A percentile compares a stretch with the other conserved stretches of the same genome.
Conservation (phyloP, 2,329 filamentous ascomycete species). For the Exophiala viscosa region DNA sequence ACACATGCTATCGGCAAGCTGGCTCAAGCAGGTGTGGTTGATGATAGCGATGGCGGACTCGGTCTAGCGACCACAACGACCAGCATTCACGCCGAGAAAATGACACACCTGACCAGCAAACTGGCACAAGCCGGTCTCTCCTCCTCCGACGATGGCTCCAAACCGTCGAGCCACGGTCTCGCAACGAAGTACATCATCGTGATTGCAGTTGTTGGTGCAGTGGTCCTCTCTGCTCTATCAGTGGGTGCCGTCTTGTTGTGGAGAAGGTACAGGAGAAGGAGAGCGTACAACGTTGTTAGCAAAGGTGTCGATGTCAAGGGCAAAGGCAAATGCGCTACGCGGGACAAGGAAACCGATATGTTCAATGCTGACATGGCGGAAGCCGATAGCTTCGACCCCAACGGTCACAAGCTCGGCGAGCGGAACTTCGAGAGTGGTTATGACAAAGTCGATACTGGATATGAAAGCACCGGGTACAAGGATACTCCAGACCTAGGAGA, state of each 20-base stretch:
- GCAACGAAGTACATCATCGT: constrained; percentile 20
- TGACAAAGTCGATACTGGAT: constrained; percentile 19
- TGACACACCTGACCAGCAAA: constrained; percentile 15
- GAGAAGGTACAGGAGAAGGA: constrained; percentile 18
- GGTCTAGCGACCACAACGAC: constrained; percentile 4
- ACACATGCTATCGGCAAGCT: constrained; percentile 16
- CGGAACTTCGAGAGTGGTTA: constrained; percentile 21
- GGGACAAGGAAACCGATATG: constrained; percentile 18
- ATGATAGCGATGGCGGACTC: constrained; percentile 5
- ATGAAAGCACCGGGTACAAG: constrained; percentile 16
- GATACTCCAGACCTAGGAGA: constrained; percentile 1
- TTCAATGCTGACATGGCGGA: constrained; percentile 21
- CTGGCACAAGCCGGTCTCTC: constrained; percentile 13
- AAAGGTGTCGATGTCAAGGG: constrained; percentile 14
- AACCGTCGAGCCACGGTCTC: constrained; percentile 7
- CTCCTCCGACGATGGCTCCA: constrained; percentile 2
- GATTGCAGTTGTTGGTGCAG: constrained; percentile 15
- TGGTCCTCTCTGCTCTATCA: constrained; percentile 11
- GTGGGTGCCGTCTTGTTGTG: constrained; percentile 14
- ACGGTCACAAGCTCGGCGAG: constrained; percentile 13
- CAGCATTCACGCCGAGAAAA: constrained; percentile 12
- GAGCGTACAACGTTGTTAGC: constrained; percentile 19
- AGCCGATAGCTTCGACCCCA: constrained; percentile 11
- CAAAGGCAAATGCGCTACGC: constrained; percentile 10
- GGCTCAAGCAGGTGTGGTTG: constrained; percentile 18